phyloP scores from a whole-genome alignment of 2,329 filamentous ascomycete genomes.

The Emmonsiellopsis sp. region DNA sequence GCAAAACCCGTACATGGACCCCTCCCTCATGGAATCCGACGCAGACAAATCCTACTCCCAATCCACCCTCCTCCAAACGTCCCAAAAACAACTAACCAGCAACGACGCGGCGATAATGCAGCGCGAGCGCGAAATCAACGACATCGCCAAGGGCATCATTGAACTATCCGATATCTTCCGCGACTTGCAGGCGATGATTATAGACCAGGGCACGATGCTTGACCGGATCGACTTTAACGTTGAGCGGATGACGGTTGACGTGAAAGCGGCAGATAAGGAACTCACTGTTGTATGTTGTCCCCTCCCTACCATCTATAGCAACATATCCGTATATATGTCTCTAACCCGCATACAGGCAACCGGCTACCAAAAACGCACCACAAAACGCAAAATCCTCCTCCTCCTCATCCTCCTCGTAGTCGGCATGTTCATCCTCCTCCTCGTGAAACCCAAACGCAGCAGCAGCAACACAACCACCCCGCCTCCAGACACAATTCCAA shows the following conservation, averaged over 20 bases:
- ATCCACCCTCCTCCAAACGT: conserved; percentile 71
- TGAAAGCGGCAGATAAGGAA: conserved; percentile 88
- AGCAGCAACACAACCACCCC: conserved; percentile 14
- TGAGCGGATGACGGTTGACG: conserved; percentile 85
- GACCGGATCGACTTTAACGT: conserved; percentile 98
- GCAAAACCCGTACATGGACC: conserved; percentile 65
- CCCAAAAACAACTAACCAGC: conserved; percentile 48
- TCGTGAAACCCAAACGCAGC: conserved; percentile 62
- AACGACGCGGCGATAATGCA: conserved; percentile 82
- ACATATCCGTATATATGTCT: not conserved
- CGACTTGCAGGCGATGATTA: conserved; percentile 90
- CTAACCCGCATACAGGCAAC: conserved; percentile 45
- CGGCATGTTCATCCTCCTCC: conserved; percentile 74
- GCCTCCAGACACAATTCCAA: conserved; percentile 13
- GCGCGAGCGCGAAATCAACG: conserved; percentile 91
- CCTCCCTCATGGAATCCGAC: conserved; percentile 85
- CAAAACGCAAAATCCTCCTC: conserved; percentile 87
- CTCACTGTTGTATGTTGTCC: conserved; percentile 56
- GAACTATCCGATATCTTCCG: conserved; percentile 94
- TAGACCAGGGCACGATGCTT: conserved; percentile 81
- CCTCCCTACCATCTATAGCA: not conserved
- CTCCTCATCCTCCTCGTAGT: conserved; percentile 75
- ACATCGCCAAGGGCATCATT: conserved; percentile 96
- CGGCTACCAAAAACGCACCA: conserved; percentile 77
- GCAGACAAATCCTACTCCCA: conserved; percentile 89